Base-by-base conservation (phyloP, 2,329 filamentous ascomycete species). In the Microcyclosporella mali region DNA sequence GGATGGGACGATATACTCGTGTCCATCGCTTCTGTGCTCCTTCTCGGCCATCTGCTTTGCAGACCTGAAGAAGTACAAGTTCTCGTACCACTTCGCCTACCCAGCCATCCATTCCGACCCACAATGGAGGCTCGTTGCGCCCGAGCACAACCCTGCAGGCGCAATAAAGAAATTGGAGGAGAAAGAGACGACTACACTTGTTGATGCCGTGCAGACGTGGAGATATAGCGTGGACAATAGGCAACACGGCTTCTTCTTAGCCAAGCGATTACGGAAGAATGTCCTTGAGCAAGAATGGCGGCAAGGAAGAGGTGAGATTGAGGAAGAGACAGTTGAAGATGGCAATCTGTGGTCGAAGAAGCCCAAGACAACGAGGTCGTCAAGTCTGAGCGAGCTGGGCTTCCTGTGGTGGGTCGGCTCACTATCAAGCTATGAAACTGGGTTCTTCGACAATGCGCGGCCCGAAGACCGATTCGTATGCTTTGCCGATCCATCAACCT, bases 51-150 rank as follows among this genome's bases (percentile, higher is more conserved):
- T 97, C 34, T 95, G 88, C 12, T 98, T 87, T 63, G 90, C 92
- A 49, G 90, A 98, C 61, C 76, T 98, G 27, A 98, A 98, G 66
- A 95, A 94, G 62, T 97, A 97, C 70, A 87, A 83, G 50, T 95
- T 97, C 63, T 88, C 84, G n/a, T 97, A 97, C 68, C 94, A 94
- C 81, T 97, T 97, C 66, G 90, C 85, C 4, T 98, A 94, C 59
- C 92, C 92, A 1, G 88, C 90, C 12, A 74, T 98, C 33, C 89
- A 94, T 62, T 94, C 90, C 3, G 83, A 90, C 41, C 87, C 88
- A 1, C 72, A 76, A 19, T 98, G 92, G 92, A 82, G 78, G 55
- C 71, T 82, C 39, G 65, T 73, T 27, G 49, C 60, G 3, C 56
- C 61, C 4, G 58, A 61, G 2, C 49, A 55, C 19, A 40, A 52